Evolutionary conservation across 192 early-diverging fungal species (phyloP), one percentile per base, ranked within the genome.

Genomic region (Pilaira anomala): DNA sequence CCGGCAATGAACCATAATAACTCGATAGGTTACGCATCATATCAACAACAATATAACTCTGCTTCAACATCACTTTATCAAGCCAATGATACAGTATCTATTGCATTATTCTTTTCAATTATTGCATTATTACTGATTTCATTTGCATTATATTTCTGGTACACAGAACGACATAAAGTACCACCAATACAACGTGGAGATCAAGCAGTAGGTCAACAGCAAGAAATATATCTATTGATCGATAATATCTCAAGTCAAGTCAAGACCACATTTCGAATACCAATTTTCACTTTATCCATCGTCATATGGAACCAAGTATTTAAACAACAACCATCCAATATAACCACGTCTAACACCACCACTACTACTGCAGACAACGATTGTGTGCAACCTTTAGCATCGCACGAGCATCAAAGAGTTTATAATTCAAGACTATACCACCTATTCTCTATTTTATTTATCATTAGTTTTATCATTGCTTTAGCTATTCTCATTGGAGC

Each of bases 121-220:
- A 71, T 76, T 21, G 33, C 42, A 21, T 16, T 67, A 9, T n/a
- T 76, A n/a, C 22, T 76, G 1, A 33, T 67, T 13, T 71, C 74
- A 0, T 76, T 76, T 52, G 65, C 50, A 3, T 60, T 76, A 24
- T 76, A 76, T 54, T 76, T 76, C 59, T 76, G 74, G 74, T 71
- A 67, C 28, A 71, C 65, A 1, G 68, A 76, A 56, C 67, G 74
- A 62, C 69, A 70, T 33, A 71, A 66, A 41, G 44, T 76, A 26
- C 62, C 74, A 28, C 45, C 49, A 12, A 60, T 63, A 22, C 64
- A 71, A 50, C 48, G 74, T 25, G 58, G 57, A 16, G 65, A 76
- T 58, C 59, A 67, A 40, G 55, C 55, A 12, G 48, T 76, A 21
- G 65, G 67, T 8, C 64, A 60, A 11, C 64, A 71, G 5, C 67